A percentile compares a stretch with the other conserved stretches of the same genome.
Conservation (phyloP, 495 filamentous ascomycete species). For the Neurospora discreta region DNA sequence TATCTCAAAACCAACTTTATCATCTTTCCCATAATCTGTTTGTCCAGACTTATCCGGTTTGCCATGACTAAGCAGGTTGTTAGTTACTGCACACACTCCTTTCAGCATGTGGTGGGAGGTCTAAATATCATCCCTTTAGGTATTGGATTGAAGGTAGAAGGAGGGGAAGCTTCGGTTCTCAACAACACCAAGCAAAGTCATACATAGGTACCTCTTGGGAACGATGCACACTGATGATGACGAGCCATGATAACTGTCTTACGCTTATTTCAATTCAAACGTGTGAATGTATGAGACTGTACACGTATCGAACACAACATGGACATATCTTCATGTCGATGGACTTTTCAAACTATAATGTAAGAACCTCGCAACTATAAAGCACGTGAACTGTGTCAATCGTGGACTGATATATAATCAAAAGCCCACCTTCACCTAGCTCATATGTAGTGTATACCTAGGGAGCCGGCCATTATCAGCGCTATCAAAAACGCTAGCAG, state of each 20-base stretch:
- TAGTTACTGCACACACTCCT: too few relatives aligned
- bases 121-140: too few relatives aligned
- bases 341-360: not conserved
- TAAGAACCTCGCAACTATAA: not conserved
- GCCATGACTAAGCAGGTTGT: not conserved
- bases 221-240: not conserved
- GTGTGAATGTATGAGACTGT: not conserved
- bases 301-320: not conserved
- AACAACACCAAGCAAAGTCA: not conserved
- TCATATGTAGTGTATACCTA: not conserved
- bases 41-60: not conserved
- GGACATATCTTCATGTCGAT: not conserved
- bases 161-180: not conserved
- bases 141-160: not conserved
- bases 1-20: not conserved
- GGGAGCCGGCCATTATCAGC: not conserved
- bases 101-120: too few relatives aligned
- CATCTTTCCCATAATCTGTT: not conserved
- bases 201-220: not conserved
- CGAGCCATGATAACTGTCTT: not conserved
- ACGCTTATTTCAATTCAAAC: not conserved
- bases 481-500: not conserved
- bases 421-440: not conserved
- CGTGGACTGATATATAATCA: not conserved
- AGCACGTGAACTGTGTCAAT: not conserved